Evolutionary conservation across 2,329 filamentous ascomycete species (phyloP), one percentile per base, ranked within the genome.

Genomic region (Phialophora chinensis): DNA sequence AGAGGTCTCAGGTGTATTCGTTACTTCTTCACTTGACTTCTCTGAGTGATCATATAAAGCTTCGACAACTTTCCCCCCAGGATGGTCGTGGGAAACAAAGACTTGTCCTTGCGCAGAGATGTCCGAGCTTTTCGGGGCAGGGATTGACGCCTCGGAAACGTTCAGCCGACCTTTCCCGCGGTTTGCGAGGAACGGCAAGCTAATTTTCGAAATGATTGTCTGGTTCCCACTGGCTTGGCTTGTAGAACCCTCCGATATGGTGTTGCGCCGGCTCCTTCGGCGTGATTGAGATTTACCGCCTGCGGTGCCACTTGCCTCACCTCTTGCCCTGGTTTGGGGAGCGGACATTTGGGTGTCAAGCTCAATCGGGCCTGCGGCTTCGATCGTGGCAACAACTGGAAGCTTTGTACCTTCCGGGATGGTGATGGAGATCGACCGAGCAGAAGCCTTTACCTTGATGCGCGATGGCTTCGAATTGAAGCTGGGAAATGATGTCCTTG

Each of bases 121-220:
- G n/a, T 65, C 60, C 14, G 66, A 63, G 49, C 65, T 58, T 56
- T 52, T 35, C 20, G 64, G 64, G 6, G 62, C 44, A n/a, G 62
- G 55, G n/a, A 68, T 54, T 17, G 64, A 69, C 54, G 69, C 64
- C 50, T 71, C 69, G 11, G 69, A 71, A 27, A 69, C 63, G 47
- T 64, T 69, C 42, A 69, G 53, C 11, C 63, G 68, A 52, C 68
- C 68, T 58, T 62, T 65, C 44, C 66, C 60, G 27, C 63, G 50
- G 49, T 42, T 66, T 52, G 66, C 57, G 29, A 67, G 60, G 23
- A 66, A 67, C 4, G 65, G 65, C 47, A 69, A 53, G 11, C 35
- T 59, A 12, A 67, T 27, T 6, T 58, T 61, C 14, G 59, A 35
- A 25, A 54, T 49, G n/a, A 65, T 54, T 8, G 60, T 65, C 62